Evolutionary conservation across 2,329 filamentous ascomycete genomes (phyloP), one percentile per base, ranked within the genome.

Genomic region (Paracoccidioides brasiliensis): DNA sequence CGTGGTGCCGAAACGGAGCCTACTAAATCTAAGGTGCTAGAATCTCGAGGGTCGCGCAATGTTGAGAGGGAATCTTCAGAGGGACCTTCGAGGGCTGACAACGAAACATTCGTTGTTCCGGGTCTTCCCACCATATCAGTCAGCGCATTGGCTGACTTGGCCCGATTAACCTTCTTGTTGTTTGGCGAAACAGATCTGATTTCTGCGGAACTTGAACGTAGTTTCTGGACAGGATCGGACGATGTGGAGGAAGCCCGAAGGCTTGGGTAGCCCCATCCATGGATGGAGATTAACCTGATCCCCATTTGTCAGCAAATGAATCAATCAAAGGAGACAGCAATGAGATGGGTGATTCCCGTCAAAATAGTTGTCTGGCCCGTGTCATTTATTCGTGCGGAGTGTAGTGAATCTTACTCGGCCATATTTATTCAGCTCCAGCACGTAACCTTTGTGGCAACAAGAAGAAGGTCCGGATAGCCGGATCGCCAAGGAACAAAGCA

Each of bases 1-100:
- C 72, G 72, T 6, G 68, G 64, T 8, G 57, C 64, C 32, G 70
- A 69, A 14, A 63, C 61, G 5, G 68, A 64, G 53, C 67, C 61
- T 50, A 69, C 69, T 37, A 70, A 61, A 58, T 74, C 70, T 32
- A 66, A 61, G 22, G 60, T 64, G 59, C 65, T 67, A 12, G 66
- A 62, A 45, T 70, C 67, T 55, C 73, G 66, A 10, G 73, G 73
- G 55, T 76, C 73, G 59, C 69, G 66, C 65, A 78, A 66, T 59
- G 76, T 74, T 59, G 71, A 68, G 66, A 79, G 73, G 61, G 70
- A 67, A 64, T 66, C 64, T 64, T 68, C 71, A 40, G 68, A 60
- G 37, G 69, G 65, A 10, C 64, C 64, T 45, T 66, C 66, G 42
- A 65, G 62, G 41, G 66, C 64, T 5, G 63, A 61, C 6, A 62